These are phyloP conservation scores for Claviceps fusiformis DNA, from an alignment of 2,329 filamentous ascomycete species.

Conservation along the genomic window DNA sequence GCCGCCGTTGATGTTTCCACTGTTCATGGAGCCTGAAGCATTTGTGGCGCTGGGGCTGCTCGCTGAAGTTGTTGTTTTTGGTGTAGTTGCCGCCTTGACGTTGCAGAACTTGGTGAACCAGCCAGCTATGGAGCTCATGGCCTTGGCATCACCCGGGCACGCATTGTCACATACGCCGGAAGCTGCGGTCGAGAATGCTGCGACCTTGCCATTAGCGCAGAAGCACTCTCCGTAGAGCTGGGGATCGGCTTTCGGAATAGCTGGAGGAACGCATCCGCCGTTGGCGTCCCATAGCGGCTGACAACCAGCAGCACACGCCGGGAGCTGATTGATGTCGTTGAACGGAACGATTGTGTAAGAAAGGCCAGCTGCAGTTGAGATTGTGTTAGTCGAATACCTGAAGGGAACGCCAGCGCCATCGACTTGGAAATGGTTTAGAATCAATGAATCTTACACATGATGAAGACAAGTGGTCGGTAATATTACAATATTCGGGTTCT, in stretches of 20 bases:
- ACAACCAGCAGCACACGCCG: constrained; percentile 47
- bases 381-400: not conserved
- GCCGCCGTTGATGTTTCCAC: constrained; percentile 10
- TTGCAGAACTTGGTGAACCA: constrained; percentile 62
- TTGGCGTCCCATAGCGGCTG: constrained; percentile 55
- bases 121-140: constrained; percentile 42
- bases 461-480: not conserved
- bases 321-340: constrained; percentile 30
- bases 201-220: constrained; percentile 50
- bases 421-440: no score
- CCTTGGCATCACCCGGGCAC: constrained; percentile 35
- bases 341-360: constrained; percentile 44
- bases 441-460: not conserved
- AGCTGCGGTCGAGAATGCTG: constrained; percentile 37
- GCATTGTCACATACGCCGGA: constrained; percentile 47
- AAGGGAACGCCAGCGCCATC: not conserved
- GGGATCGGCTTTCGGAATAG: constrained; percentile 31
- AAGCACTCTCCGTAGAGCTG: constrained; percentile 56
- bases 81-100: constrained; percentile 18
- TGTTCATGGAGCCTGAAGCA: constrained; percentile 1
- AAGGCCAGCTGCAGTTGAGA: constrained; percentile 1
- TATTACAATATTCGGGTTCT: not conserved
- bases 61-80: constrained; percentile 6
- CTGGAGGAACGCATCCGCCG: constrained; percentile 52
- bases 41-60: constrained; percentile 1